These are phyloP conservation scores for Dictyostelium discoideum DNA, from an alignment of 78 protist genomes.

Conservation along the genomic window DNA sequence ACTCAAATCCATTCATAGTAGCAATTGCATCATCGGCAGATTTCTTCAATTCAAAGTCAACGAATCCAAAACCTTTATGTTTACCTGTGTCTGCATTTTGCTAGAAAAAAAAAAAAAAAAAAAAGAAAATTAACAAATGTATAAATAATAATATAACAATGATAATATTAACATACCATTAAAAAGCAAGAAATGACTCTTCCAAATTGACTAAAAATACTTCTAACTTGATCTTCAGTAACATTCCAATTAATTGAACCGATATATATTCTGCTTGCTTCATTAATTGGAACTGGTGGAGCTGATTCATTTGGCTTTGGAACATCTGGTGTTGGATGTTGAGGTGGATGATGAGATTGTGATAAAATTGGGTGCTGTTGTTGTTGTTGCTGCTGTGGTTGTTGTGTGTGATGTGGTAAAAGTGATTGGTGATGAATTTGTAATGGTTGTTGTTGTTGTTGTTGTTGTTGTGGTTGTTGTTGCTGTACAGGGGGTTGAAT, in stretches of 20 bases:
- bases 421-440: not conserved
- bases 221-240: conserved; percentile 53
- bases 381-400: not conserved
- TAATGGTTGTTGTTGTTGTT: not conserved
- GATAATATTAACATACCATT: not conserved
- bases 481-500: not conserved
- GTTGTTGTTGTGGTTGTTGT: not conserved
- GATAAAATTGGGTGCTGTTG: not conserved
- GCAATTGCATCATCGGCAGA: conserved; percentile 73
- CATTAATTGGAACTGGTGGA: not conserved
- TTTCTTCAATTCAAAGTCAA: conserved; percentile 61
- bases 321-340: not conserved
- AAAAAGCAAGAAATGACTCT: conserved; percentile 48
- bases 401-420: not conserved
- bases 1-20: conserved; percentile 62
- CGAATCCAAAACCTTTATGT: conserved; percentile 71
- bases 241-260: conserved; percentile 72
- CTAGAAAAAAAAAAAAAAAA: not conserved
- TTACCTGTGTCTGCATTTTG: conserved; percentile 59
- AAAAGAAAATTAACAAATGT: not conserved
- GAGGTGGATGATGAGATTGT: not conserved
- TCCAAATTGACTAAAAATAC: conserved; percentile 42
- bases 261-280: conserved; percentile 58
- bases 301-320: not conserved
- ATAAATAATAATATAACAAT: not conserved